Evolutionary conservation across 2,329 filamentous ascomycete genomes (phyloP), one percentile per base, ranked within the genome.

Genomic region (Rhynchosporium agropyri): DNA sequence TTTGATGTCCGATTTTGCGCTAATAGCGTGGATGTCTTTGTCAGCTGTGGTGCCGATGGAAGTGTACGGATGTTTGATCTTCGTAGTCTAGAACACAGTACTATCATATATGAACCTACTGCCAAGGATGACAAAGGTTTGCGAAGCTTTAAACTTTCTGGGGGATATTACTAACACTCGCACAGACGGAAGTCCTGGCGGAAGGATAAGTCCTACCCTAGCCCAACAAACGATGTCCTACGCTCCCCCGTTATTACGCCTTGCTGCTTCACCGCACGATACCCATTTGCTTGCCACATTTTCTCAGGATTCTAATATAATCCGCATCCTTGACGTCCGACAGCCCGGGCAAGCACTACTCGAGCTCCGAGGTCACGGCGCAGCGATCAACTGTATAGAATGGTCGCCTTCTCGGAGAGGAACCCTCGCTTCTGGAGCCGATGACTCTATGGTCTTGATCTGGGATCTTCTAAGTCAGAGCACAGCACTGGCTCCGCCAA

Each of bases 31-130:
- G 95, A 99, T 73, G 93, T 98, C 1, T 99, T 99, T 76, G 95
- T 98, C 38, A 97, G 92, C 76, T 99, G 95, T 76, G 95, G 95
- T 58, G 94, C 96, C 61, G 95, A 99, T 75, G 95, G 95, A 45
- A 98, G 94, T 76, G 95, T 99, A 31, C 87, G 95, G 71, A 99
- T 99, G 95, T 99, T 99, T 77, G 95, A 99, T 77, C 81, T 99
- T 65, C 87, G 95, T 73, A 98, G 94, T 76, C 79, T 99, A 59
- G 95, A 99, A 75, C 95, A 99, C 76, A 97, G 93, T 69, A 99
- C 95, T 57, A 99, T 99, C 75, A 99, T 99, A 68, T 99, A 99
- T 76, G 95, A 99, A 77, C 95, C 95, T 4, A 94, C 91, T 0
- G 90, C 92, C 69, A 97, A 97, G 78, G 88, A 89, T 65, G 86